Base-by-base conservation (phyloP, 2,329 filamentous ascomycete species). In the Conoideocrella luteorostrata region DNA sequence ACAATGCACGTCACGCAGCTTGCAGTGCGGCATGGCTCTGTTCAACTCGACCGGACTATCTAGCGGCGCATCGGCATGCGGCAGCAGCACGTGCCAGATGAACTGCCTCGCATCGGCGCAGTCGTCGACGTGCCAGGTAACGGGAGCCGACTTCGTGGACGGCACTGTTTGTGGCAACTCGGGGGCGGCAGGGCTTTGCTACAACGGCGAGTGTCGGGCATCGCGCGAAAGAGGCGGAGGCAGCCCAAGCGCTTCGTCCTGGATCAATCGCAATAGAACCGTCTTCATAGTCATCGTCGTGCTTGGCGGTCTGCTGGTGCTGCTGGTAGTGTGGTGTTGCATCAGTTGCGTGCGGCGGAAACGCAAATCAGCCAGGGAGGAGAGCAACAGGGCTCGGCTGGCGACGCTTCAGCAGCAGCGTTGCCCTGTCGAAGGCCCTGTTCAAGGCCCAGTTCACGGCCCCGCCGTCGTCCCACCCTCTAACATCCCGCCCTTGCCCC, bases 1-100 rank as follows among this genome's bases (percentile, higher is more conserved):
- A 12, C 87, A 93, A 64, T 95, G 88, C 65, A 95, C 88, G 6
- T 88, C 82, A 45, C 80, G 88, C 50, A 78, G 93, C 60, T 72
- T 80, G 57, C 88, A 95, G 65, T 95, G 88, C 68, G 81, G 88
- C 68, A 81, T 79, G 2, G 70, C 89, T 21, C 85, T 94, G 75
- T 86, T 87, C 18, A 77, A 83, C 50, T 82, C 80, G 1, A 73
- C 77, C 47, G 77, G 74, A 58, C 17, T 13, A n/a, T 24, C n/a
- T n/a, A 89, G 88, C 65, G 78, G 87, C 55, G 90, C 85, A 2
- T 80, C 79, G 54, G 83, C 87, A 7, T 94, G 88, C 64, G 80
- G 84, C 52, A 70, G 68, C 44, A 72, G 73, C 30, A 81, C 79
- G 24, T 49, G 49, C 33, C 35, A 47, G 43, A 39, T 51, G 36